Percentiles rank a stretch among this genome's conserved stretches.
These are phyloP conservation scores for Pseudocercospora ulei DNA, from an alignment of 2,329 filamentous ascomycete genomes.

Conservation along the genomic window DNA sequence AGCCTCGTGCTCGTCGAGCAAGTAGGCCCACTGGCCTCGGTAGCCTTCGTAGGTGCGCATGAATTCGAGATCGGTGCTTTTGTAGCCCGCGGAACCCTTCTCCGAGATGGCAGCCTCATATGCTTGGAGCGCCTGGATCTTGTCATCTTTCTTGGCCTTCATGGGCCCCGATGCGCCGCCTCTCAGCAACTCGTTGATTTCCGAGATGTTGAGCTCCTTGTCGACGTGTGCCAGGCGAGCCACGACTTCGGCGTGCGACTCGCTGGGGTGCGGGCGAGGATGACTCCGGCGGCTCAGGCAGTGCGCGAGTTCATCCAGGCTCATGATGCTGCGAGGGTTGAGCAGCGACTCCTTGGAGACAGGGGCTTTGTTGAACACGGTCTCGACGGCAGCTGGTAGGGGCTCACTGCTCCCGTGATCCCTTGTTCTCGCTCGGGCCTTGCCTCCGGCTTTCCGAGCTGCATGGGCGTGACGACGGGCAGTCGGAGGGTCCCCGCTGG, in stretches of 20 bases:
- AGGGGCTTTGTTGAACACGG: constrained; percentile 6
- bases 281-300: constrained; percentile 26
- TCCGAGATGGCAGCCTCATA: constrained; percentile 24
- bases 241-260: constrained; percentile 28
- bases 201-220: constrained; percentile 12
- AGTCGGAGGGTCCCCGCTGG: constrained; percentile 8
- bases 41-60: constrained; percentile 24
- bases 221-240: constrained; percentile 26
- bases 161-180: constrained; percentile 10
- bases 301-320: constrained; percentile 24
- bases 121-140: constrained; percentile 26
- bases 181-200: constrained; percentile 21
- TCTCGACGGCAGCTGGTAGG: constrained; percentile 1
- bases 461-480: constrained; percentile 8
- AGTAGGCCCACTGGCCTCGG: constrained; percentile 15
- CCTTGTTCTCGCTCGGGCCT: neutral
- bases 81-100: constrained; percentile 14
- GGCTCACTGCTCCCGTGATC: too few species aligned
- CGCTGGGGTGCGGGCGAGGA: constrained; percentile 14
- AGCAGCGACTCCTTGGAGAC: constrained; percentile 24
- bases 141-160: constrained; percentile 24
- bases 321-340: constrained; percentile 28
- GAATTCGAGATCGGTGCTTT: constrained; percentile 21
- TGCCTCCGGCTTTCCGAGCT: constrained; percentile 7
- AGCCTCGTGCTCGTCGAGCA: constrained; percentile 12